Percentiles rank a stretch among this genome's conserved stretches.
Conservation (phyloP, 1,284 basidiomycete genomes). For the Leccinum fuscescens region DNA sequence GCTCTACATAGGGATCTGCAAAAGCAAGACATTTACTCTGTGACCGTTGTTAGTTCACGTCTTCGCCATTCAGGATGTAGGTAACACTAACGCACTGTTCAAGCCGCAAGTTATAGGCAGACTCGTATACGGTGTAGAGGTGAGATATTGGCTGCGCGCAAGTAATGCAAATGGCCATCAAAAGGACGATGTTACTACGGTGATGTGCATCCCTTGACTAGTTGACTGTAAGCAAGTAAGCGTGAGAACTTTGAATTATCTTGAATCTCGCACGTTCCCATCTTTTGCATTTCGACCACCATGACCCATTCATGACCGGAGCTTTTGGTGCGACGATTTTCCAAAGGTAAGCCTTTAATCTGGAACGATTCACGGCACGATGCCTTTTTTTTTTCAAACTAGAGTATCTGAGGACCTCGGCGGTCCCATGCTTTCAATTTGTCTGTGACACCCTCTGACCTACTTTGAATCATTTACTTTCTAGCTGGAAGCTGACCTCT, state of each 20-base stretch:
- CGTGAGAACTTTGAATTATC: constrained; percentile 7
- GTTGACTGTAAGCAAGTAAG: neutral
- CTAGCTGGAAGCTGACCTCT: constrained; percentile 4
- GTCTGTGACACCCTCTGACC: constrained; percentile 52
- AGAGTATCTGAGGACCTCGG: constrained; percentile 72
- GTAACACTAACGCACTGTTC: constrained; percentile 63
- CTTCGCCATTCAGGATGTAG: neutral
- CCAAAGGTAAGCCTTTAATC: neutral
- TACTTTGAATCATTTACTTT: constrained; percentile 9
- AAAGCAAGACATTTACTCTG: constrained; percentile 68
- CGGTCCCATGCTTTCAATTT: constrained; percentile 56
- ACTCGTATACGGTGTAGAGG: constrained; percentile 84
- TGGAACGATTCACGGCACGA: constrained; percentile 34
- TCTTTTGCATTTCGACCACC: neutral
- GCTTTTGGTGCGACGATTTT: neutral
- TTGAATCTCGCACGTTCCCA: neutral
- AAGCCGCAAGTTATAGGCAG: constrained; percentile 79
- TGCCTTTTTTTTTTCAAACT: constrained; percentile 65
- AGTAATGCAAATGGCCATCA: constrained; percentile 82
- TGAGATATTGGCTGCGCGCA: constrained; percentile 68
- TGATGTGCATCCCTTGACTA: neutral
- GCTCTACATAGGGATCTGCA: constrained; percentile 88
- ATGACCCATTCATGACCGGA: neutral
- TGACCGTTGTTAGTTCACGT: constrained; percentile 11
- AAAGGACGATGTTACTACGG: neutral